Percentiles rank a stretch among this genome's conserved stretches.
Evolutionary conservation across 441 rosid genomes (phyloP).

Genomic region (Adansonia madagascariensis): DNA sequence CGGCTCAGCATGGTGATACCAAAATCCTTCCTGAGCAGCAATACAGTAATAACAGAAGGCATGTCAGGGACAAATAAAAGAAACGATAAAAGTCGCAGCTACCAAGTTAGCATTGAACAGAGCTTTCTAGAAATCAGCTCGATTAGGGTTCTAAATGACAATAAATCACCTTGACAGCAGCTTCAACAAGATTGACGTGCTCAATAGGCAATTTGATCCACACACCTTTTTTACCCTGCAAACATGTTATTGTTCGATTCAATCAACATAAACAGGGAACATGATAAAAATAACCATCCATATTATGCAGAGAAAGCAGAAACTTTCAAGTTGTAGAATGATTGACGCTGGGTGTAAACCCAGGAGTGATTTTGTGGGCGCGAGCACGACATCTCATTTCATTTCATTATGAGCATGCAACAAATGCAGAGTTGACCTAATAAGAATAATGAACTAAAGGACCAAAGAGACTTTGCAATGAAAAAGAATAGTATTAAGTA

Average conservation of each 20-base stretch:
- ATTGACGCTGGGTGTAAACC: neutral
- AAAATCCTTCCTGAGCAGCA: slow-evolving; percentile 74
- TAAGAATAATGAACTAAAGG: neutral
- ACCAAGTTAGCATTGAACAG: neutral
- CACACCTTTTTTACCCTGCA: slow-evolving; percentile 77
- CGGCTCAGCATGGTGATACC: slow-evolving; percentile 89
- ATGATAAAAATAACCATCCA: neutral
- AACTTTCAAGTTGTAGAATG: neutral
- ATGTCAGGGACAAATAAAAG: slow-evolving; percentile 2
- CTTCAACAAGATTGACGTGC: slow-evolving; percentile 63
- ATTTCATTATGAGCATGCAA: neutral
- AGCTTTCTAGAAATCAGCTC: slow-evolving; percentile 6
- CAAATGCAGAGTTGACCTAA: neutral
- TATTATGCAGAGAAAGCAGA: neutral
- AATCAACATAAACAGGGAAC: neutral
- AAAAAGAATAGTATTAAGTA: neutral
- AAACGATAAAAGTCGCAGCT: neutral
- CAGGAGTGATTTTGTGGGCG: neutral
- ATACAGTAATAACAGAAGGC: neutral
- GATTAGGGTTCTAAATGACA: neutral
- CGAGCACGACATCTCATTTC: neutral
- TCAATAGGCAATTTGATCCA: slow-evolving; percentile 86
- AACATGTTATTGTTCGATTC: neutral
- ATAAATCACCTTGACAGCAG: slow-evolving; percentile 59
- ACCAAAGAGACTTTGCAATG: neutral